phyloP scores from a whole-genome alignment of 345 rosid genomes.

The Syzygium jambos region DNA sequence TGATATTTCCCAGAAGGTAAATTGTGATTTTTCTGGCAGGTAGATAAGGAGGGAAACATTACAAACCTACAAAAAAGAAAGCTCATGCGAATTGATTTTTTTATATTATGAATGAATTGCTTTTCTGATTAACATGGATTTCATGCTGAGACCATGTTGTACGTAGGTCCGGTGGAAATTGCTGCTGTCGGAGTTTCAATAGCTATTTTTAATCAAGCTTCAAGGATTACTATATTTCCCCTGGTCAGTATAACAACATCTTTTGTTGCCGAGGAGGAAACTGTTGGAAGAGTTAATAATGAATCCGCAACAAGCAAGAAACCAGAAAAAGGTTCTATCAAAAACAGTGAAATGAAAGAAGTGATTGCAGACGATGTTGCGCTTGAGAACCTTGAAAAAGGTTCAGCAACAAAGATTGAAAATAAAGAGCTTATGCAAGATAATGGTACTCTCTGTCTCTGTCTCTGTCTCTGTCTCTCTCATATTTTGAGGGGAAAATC shows the following conservation, averaged over 20 bases:
- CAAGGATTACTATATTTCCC: slow-evolving; percentile 81
- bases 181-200: slow-evolving; percentile 97
- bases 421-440: slow-evolving; percentile 11
- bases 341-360: not conserved
- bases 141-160: not conserved
- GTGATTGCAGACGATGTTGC: not conserved
- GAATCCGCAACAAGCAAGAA: slow-evolving; percentile 5
- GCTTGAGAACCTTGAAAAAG: slow-evolving; percentile 8
- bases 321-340: slow-evolving; percentile 1
- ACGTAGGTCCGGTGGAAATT: slow-evolving; percentile 71
- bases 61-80: not conserved
- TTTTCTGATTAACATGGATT: not conserved
- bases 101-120: not conserved
- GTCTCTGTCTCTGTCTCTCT: not conserved
- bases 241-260: slow-evolving; percentile 88
- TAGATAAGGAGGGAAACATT: not conserved
- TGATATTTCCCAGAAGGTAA: not conserved
- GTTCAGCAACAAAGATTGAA: slow-evolving; percentile 2
- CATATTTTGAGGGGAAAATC: not conserved
- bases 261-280: slow-evolving; percentile 96
- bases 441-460: not conserved
- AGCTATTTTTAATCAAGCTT: slow-evolving; percentile 93
- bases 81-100: not conserved
- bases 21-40: not conserved
- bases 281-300: slow-evolving; percentile 30